A percentile compares a stretch with the other conserved stretches of the same genome.
phyloP scores from a whole-genome alignment of 2,329 filamentous ascomycete genomes.

The Talaromyces rugulosus region DNA sequence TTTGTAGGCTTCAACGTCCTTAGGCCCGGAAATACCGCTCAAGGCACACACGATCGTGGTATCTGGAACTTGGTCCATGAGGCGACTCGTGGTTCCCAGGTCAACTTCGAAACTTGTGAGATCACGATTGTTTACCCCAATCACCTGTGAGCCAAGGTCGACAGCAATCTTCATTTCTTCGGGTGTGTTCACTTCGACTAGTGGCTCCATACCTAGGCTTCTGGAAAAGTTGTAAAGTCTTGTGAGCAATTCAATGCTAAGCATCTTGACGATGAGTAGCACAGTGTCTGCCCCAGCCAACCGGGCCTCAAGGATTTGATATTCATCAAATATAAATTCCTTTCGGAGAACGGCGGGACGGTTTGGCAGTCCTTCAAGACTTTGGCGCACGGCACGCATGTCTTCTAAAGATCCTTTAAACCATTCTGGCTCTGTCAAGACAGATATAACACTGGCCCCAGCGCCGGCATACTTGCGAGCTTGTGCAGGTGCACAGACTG shows the following conservation, averaged over 20 bases:
- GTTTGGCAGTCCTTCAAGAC: constrained; percentile 85
- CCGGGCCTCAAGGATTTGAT: constrained; percentile 92
- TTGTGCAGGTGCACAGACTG: constrained; percentile 83
- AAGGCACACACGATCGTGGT: constrained; percentile 87
- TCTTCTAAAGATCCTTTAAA: constrained; percentile 98
- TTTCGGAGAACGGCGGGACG: constrained; percentile 89
- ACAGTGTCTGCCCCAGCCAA: constrained; percentile 92
- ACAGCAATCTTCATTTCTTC: constrained; percentile 90
- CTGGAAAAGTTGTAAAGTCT: constrained; percentile 83
- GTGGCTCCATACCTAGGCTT: constrained; percentile 90
- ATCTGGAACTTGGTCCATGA: constrained; percentile 81
- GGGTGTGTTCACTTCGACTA: constrained; percentile 93
- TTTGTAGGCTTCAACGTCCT: constrained; percentile 84
- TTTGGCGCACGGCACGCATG: constrained; percentile 78
- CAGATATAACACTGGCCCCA: constrained; percentile 93
- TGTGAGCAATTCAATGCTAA: constrained; percentile 68
- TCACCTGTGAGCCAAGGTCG: constrained; percentile 79
- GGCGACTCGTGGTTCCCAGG: constrained; percentile 80
- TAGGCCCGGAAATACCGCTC: constrained; percentile 84
- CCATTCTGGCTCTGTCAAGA: constrained; percentile 98
- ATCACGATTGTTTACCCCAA: constrained; percentile 97
- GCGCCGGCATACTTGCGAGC: constrained; percentile 88
- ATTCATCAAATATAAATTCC: constrained; percentile 97
- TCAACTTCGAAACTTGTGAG: constrained; percentile 96
- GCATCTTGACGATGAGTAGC: constrained; percentile 96